Evolutionary conservation across 495 filamentous ascomycete genomes (phyloP).

Genomic region (Antarctomyces pellizariae): DNA sequence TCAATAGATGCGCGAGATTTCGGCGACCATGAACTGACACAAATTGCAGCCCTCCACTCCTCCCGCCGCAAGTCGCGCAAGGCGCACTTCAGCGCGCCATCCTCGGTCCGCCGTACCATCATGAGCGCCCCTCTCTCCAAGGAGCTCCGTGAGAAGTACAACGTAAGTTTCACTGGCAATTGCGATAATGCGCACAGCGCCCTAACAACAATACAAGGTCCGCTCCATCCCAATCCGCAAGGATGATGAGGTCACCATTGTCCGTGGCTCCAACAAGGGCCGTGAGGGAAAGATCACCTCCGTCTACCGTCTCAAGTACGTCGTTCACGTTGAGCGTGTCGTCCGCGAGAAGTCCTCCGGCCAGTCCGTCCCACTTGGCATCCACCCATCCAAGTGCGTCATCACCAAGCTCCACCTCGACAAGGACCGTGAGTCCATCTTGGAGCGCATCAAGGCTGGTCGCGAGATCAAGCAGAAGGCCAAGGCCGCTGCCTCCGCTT

Average conservation of each 20-base stretch:
- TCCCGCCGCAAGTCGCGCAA: conserved; percentile 94
- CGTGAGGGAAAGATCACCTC: conserved; percentile 85
- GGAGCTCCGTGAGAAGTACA: conserved; percentile 90
- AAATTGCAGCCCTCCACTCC: conserved; percentile 36
- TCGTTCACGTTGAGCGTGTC: conserved; percentile 81
- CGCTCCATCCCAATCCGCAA: conserved; percentile 94
- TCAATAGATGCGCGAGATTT: not conserved
- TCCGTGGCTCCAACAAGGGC: conserved; percentile 79
- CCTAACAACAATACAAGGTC: conserved; percentile 30
- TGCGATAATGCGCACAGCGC: conserved; percentile 1
- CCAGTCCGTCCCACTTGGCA: conserved; percentile 68
- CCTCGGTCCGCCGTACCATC: conserved; percentile 71
- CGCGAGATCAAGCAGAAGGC: conserved; percentile 39
- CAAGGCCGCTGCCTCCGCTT: conserved; percentile 5
- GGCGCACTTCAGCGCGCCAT: conserved; percentile 85
- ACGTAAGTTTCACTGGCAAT: conserved; percentile 34
- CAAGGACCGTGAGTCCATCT: conserved; percentile 90
- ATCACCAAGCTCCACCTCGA: conserved; percentile 96
- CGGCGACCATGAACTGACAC: conserved; percentile 7
- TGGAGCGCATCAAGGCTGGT: conserved; percentile 61
- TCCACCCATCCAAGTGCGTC: conserved; percentile 80
- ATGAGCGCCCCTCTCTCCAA: conserved; percentile 89
- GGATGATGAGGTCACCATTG: conserved; percentile 83
- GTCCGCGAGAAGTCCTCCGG: conserved; percentile 85
- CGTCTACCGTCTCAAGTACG: conserved; percentile 95